Evolutionary conservation across 139 green algal species (phyloP).

Genomic region (Ettlia oleoabundans): DNA sequence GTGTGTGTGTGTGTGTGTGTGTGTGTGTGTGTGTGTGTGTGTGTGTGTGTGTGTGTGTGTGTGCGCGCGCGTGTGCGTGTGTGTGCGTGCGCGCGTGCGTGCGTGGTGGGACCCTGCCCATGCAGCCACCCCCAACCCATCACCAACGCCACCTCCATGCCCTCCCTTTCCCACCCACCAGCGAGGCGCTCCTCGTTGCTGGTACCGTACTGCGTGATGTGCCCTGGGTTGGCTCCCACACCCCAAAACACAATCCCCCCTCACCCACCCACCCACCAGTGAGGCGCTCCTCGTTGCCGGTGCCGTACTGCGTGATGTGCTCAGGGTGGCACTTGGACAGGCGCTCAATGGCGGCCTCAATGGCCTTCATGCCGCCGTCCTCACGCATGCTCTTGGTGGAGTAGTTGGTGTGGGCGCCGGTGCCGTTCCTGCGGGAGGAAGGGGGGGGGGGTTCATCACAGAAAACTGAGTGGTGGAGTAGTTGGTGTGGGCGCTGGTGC

Average conservation of each 20-base stretch:
- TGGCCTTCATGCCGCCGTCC: conserved; percentile 83
- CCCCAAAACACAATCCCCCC: background rate
- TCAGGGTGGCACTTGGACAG: conserved; percentile 87
- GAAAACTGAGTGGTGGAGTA: conserved; percentile 92
- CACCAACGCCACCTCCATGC: too few relatives aligned
- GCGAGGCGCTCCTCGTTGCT: conserved; percentile 89
- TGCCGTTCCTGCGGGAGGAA: conserved; percentile 56
- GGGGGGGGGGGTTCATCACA: background rate
- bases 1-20: too few relatives aligned
- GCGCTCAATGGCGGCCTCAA: conserved; percentile 82
- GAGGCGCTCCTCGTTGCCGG: conserved; percentile 85
- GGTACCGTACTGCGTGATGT: conserved; percentile 88
- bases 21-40: too few relatives aligned
- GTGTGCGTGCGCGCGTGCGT: background rate
- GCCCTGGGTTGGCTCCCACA: conserved; percentile 70
- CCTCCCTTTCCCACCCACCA: background rate
- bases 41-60: too few relatives aligned
- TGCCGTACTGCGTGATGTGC: conserved; percentile 91
- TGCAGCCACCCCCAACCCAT: background rate
- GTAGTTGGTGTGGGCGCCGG: conserved; percentile 94
- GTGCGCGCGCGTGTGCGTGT: background rate
- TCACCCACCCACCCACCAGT: conserved; percentile 44
- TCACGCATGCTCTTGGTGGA: conserved; percentile 85
- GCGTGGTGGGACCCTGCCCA: too few relatives aligned
- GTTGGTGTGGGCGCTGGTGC: conserved; percentile 92